Conservation (phyloP, 345 rosid species). For the Eucalyptus caleyi region DNA sequence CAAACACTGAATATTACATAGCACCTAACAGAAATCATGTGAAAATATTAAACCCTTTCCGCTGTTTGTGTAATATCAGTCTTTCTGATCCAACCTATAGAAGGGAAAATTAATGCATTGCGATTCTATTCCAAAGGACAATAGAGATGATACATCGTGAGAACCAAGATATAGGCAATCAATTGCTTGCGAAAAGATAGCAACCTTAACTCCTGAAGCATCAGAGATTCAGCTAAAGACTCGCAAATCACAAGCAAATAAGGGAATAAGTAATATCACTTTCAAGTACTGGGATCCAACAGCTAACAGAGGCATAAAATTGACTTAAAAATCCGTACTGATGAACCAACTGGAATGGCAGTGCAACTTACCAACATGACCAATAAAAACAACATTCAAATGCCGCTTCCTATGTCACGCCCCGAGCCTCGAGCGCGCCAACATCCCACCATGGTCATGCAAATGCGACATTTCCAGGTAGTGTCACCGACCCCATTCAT, state of each 20-base stretch:
- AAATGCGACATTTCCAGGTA: too few species aligned
- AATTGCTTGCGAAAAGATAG: not conserved
- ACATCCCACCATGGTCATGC: too few species aligned
- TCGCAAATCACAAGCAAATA: not conserved
- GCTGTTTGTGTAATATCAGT: not conserved
- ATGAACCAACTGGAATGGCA: not conserved
- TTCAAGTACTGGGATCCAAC: not conserved
- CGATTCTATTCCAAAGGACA: not conserved
- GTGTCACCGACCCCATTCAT: too few species aligned
- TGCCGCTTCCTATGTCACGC: slow-evolving; percentile 37
- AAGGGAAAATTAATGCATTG: not conserved
- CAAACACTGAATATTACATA: not conserved
- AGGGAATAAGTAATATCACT: not conserved
- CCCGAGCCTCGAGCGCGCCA: too few species aligned
- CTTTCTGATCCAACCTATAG: not conserved
- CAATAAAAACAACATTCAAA: slow-evolving; percentile 93
- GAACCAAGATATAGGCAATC: not conserved
- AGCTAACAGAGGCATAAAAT: not conserved
- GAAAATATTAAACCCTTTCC: not conserved
- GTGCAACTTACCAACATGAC: slow-evolving; percentile 84
- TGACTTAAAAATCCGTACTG: not conserved
- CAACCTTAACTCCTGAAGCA: not conserved
- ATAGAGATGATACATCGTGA: not conserved
- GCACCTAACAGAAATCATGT: not conserved
- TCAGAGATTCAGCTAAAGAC: not conserved